Base-by-base conservation (phyloP, 2,329 filamentous ascomycete species). In the Penicillium nordicum region DNA sequence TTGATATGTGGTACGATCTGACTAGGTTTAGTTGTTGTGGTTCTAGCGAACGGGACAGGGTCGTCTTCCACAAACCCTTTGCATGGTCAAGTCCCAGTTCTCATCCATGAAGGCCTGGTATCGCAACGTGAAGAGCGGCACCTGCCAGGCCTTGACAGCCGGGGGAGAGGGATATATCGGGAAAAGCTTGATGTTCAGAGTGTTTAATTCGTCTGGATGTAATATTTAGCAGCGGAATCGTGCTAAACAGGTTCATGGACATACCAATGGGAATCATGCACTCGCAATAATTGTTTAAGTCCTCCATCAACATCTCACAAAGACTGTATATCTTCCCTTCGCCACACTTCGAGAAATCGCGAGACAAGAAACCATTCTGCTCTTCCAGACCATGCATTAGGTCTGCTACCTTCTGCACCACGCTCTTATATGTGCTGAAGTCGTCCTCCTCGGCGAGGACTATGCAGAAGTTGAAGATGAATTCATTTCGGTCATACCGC, bases 401-500 rank as follows among this genome's bases (percentile, higher is more conserved):
- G 59, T 88, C 83, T 2, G 93, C 94, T 49, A 97, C 80, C 67
- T 96, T 90, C 63, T 88, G 82, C 52, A 96, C 91, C 32, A 97
- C 89, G 61, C 87, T 87, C 73, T 92, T 90, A 72, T 91, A 96
- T 34, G 87, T 88, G 47, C 84, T 84, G 71, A 89, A 89, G 69
- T 95, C 89, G 14, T 82, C 79, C 34, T 82, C 79, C 55, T 86
- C 83, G 49, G 88, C 84, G 48, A 96, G 80, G 29, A 96, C 88
- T 43, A 97, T 80, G 57, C 91, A 92, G 70, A 97, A 96, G 74
- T 97, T 97, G 84, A 97, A 99, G 70, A 97, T 96, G 79, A 97
- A 97, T 74, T 96, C 90, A 75, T 96, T 96, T 57, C 94, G 88
- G 69, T 88, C 85, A 70, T 97, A 96, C 64, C 88, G 88, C 53